Evolutionary conservation across 2,329 filamentous ascomycete species (phyloP).

Genomic region (Exophiala calicioides): DNA sequence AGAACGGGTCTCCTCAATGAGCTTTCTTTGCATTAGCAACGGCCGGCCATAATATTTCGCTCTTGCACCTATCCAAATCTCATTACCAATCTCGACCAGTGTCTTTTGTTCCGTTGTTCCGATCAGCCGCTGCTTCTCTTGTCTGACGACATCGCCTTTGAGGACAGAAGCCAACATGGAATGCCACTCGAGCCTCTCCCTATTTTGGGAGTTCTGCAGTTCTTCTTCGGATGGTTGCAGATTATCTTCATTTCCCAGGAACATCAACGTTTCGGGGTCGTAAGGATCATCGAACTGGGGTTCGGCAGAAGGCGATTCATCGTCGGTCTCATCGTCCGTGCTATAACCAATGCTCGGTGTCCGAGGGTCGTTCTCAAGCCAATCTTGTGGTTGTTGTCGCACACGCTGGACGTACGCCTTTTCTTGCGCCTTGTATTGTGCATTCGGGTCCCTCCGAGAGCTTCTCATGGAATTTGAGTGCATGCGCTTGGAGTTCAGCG

Average conservation of each 20-base stretch:
- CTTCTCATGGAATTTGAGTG: constrained; percentile 59
- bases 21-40: constrained; percentile 77
- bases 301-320: constrained; percentile 85
- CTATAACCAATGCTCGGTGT: constrained; percentile 67
- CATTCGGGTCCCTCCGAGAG: constrained; percentile 64
- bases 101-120: constrained; percentile 75
- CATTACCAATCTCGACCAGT: constrained; percentile 66
- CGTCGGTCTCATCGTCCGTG: constrained; percentile 62
- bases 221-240: constrained; percentile 88
- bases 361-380: constrained; percentile 67
- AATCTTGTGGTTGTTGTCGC: constrained; percentile 75
- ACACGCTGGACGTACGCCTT: constrained; percentile 92
- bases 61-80: constrained; percentile 84
- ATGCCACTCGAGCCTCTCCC: constrained; percentile 95
- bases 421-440: constrained; percentile 80
- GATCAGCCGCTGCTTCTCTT: constrained; percentile 95
- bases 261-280: constrained; percentile 89
- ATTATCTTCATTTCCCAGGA: constrained; percentile 80
- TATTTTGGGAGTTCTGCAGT: constrained; percentile 79
- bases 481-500: constrained; percentile 50
- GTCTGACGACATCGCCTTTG: constrained; percentile 93
- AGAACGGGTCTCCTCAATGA: constrained; percentile 80
- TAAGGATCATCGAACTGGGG: constrained; percentile 81
- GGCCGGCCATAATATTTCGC: constrained; percentile 82
- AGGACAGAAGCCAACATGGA: constrained; percentile 95